These are phyloP conservation scores for Quercus variabilis DNA, from an alignment of 306 rosid genomes.

Conservation along the genomic window DNA sequence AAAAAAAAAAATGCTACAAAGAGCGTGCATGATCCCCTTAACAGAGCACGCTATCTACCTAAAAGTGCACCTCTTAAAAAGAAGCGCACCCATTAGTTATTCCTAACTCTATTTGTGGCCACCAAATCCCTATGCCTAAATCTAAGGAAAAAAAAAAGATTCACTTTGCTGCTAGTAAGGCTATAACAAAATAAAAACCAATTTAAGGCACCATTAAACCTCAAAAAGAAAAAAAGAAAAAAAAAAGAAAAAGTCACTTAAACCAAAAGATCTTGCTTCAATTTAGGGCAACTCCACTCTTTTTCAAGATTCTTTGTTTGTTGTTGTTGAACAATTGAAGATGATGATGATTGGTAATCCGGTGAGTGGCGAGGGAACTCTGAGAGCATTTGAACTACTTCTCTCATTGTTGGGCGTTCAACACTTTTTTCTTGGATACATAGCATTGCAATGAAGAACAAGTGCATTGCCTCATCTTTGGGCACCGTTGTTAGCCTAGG, in stretches of 20 bases:
- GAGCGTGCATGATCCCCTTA: conserved; percentile 7
- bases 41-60: conserved; percentile 13
- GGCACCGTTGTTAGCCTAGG: conserved; percentile 38
- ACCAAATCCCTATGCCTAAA: conserved; percentile 28
- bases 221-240: background rate
- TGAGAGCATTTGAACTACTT: conserved; percentile 83
- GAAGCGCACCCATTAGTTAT: conserved; percentile 31
- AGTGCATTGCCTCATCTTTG: conserved; percentile 67
- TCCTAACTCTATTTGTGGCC: conserved; percentile 24
- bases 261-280: conserved; percentile 51
- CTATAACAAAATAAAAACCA: conserved; percentile 24
- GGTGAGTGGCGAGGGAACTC: conserved; percentile 47
- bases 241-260: background rate
- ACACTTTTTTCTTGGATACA: conserved; percentile 74
- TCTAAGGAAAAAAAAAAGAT: background rate
- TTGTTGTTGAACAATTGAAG: conserved; percentile 16
- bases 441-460: conserved; percentile 61
- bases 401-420: conserved; percentile 88
- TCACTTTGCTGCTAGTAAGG: conserved; percentile 3
- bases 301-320: conserved; percentile 19
- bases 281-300: conserved; percentile 26
- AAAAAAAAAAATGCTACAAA: background rate
- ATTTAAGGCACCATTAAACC: conserved; percentile 7
- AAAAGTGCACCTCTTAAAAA: conserved; percentile 11
- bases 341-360: conserved; percentile 34